phyloP scores from a whole-genome alignment of 441 rosid species.

The Populus tomentosa region DNA sequence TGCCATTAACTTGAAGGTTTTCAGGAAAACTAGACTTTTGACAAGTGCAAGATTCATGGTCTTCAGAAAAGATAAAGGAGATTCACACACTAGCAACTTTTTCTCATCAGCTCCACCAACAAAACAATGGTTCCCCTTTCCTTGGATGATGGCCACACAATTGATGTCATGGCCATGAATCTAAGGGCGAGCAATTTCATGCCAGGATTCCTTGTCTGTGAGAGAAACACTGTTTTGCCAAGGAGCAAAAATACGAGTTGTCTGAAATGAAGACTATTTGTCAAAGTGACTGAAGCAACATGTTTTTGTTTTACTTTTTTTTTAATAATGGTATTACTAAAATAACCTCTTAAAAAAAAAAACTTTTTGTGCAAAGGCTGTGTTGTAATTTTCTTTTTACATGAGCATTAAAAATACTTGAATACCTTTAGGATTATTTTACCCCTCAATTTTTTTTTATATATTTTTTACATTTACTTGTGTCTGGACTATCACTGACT shows the following conservation, averaged over 20 bases:
- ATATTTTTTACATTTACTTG: no score
- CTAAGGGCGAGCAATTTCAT: constrained; percentile 95
- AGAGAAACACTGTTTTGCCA: constrained; percentile 51
- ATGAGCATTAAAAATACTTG: no score
- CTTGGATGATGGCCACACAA: constrained; percentile 74
- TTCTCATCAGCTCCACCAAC: constrained; percentile 97
- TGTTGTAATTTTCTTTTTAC: no score
- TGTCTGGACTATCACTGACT: no score
- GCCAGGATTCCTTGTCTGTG: constrained; percentile 52
- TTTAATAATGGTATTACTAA: no score
- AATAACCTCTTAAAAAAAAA: no score
- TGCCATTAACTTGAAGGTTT: constrained; percentile 43
- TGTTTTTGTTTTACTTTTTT: not conserved
- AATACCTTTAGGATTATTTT: no score
- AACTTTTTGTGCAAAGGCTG: no score
- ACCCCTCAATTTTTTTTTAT: no score
- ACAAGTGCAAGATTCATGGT: constrained; percentile 60
- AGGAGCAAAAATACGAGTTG: constrained; percentile 83
- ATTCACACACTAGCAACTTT: constrained; percentile 88
- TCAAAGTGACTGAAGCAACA: not conserved
- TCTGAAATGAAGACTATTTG: constrained; percentile 34
- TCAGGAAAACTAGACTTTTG: constrained; percentile 45
- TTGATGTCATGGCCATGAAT: constrained; percentile 96
- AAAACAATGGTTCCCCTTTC: constrained; percentile 85
- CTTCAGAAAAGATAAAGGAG: constrained; percentile 82